Base-by-base conservation (phyloP, 2,329 filamentous ascomycete genomes). In the Apiospora saccharicola region DNA sequence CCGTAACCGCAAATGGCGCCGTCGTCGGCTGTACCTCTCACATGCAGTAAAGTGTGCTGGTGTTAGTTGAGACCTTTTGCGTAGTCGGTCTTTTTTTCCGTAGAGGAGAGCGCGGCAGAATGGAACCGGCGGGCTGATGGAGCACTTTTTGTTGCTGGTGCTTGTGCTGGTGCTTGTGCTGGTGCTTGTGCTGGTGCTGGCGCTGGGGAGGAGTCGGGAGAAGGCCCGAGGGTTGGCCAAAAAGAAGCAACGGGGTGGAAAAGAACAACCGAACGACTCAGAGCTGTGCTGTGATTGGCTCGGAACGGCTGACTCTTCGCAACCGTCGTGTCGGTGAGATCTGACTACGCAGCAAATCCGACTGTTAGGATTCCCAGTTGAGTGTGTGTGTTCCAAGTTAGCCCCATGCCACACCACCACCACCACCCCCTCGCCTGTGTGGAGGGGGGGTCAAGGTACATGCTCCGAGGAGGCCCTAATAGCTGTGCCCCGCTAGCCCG, bases 241-340 rank as follows among this genome's bases (percentile, higher is more conserved):
- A 64, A 64, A 49, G 24, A 53, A 53, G 34, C 30, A 19, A 49
- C 46, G 53, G 53, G 53, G 53, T 22, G 30, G 53, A 41, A 64
- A 64, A 64, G 34, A 41, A 64, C 34, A 64, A 64, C 57, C 57
- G 51, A 57, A 41, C 51, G 57, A 64, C 57, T 64, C 57, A 64
- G 57, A 34, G 13, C 7, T 19, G 57, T 10, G 34, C 34, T 64
- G 34, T 37, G 57, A 41, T 64, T 64, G 57, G 57, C 34, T 64
- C 57, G 57, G 57, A 64, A 41, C 4, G 57, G 57, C 57, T 64
- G 57, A 64, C 57, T 64, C 57, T 64, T 64, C 19, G 34, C 57
- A 64, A 64, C 57, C 57, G 57, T 64, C 3, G 19, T 41, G 57
- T 64, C 57, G 57, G 57, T 64, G 57, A 64, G 57, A 64, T 64